phyloP scores from a whole-genome alignment of 2,329 filamentous ascomycete species.

The Ascochyta rabiei region DNA sequence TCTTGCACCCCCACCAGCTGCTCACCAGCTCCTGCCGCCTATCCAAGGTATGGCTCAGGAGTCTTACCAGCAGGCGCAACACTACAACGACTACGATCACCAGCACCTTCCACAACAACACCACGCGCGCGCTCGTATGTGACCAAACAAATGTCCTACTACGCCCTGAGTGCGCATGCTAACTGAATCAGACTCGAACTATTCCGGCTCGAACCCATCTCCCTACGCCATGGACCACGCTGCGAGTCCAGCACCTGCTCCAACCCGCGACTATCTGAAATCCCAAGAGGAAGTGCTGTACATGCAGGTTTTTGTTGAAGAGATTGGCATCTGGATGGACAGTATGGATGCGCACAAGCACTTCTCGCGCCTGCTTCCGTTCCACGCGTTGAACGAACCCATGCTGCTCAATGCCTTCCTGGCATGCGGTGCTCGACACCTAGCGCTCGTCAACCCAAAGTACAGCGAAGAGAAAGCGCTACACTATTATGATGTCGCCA shows the following conservation, averaged over 20 bases:
- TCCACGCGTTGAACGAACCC: slow-evolving; percentile 78
- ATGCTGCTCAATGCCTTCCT: slow-evolving; percentile 90
- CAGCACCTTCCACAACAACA: slow-evolving; percentile 39
- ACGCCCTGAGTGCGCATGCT: slow-evolving; percentile 2
- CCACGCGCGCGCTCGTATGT: slow-evolving; percentile 31
- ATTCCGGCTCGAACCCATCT: slow-evolving; percentile 34
- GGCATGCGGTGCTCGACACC: slow-evolving; percentile 84
- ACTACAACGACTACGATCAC: slow-evolving; percentile 50
- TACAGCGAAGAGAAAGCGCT: slow-evolving; percentile 79
- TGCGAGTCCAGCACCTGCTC: slow-evolving; percentile 28
- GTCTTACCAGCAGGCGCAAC: slow-evolving; percentile 53
- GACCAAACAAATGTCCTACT: background rate
- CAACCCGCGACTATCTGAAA: slow-evolving; percentile 68
- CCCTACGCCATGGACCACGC: slow-evolving; percentile 33
- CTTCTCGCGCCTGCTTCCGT: slow-evolving; percentile 84
- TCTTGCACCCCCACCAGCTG: slow-evolving; percentile 41
- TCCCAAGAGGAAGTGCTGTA: slow-evolving; percentile 81
- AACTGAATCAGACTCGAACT: slow-evolving; percentile 27
- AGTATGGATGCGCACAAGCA: slow-evolving; percentile 84
- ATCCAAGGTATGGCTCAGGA: slow-evolving; percentile 58
- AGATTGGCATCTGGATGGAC: slow-evolving; percentile 94
- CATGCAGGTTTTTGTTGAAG: slow-evolving; percentile 90
- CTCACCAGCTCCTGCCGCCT: slow-evolving; percentile 58
- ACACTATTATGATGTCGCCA: slow-evolving; percentile 86
- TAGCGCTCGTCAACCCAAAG: slow-evolving; percentile 71